Evolutionary conservation across 768 basidiomycete species (phyloP).

Genomic region (Galerina marginata): DNA sequence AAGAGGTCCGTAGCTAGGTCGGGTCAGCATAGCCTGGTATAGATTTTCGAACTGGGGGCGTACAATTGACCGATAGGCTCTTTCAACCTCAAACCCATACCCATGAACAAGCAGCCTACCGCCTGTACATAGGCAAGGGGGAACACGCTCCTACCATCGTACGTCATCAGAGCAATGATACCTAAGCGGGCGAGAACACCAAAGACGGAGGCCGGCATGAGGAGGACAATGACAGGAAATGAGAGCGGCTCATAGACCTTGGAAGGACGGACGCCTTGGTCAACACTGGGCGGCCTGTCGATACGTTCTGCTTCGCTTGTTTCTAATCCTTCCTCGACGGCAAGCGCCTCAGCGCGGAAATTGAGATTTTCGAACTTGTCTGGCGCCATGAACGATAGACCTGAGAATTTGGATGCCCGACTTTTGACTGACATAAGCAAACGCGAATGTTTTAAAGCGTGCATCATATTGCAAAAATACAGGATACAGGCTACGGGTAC

Average conservation of each 20-base stretch:
- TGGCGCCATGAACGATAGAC: background rate
- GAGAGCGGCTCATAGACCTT: conserved; percentile 58
- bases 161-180: conserved; percentile 72
- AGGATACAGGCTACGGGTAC: background rate
- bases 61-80: conserved; percentile 78
- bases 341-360: conserved; percentile 1
- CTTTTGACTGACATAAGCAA: conserved; percentile 16
- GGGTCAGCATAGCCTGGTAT: conserved; percentile 10
- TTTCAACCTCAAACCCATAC: conserved; percentile 72
- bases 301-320: conserved; percentile 34
- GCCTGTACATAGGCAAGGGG: conserved; percentile 86
- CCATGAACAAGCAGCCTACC: conserved; percentile 92
- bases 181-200: conserved; percentile 88
- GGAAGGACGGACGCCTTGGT: conserved; percentile 33
- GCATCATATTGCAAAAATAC: background rate
- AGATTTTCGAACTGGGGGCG: conserved; percentile 31
- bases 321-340: conserved; percentile 5
- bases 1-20: conserved; percentile 78
- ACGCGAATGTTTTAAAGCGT: too few relatives aligned
- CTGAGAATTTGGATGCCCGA: background rate
- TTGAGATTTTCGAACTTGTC: background rate
- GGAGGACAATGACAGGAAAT: conserved; percentile 66
- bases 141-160: conserved; percentile 79
- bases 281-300: conserved; percentile 38
- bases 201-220: conserved; percentile 83